Base-by-base conservation (phyloP, 257 asterid genomes). In the Solanum habrochaites region DNA sequence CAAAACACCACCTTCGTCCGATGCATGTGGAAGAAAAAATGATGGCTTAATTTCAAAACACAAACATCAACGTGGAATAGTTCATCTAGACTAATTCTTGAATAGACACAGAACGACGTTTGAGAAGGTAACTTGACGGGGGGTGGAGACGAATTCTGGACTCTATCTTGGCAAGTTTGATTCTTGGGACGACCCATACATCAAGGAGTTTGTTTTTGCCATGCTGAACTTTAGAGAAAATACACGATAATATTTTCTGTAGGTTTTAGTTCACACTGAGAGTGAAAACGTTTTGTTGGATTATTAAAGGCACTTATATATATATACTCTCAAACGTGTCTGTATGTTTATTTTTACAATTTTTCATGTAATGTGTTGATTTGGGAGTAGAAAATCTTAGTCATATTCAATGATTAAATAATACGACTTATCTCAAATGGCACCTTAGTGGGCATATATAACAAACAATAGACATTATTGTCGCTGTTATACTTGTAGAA, bases 71-170 rank as follows among this genome's bases (percentile, higher is more conserved):
- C 0, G 93, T 96, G 91, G 96, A 93, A n/a, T 3, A 94, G 91
- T 82, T 96, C 98, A 70, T n/a, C 96, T 93, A 0, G 98, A n/a
- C 98, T 47, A n/a, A n/a, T 96, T 96, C 37, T 96, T 94, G 92
- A 92, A 94, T 1, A 94, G 91, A 7, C 98, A n/a, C 98, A 0
- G 93, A 89, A 7, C 96, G 91, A 2, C 98, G 94, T 42, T 94
- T 96, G 98, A 94, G 73, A 96, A 94, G 2, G 98, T 94, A 2
- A 96, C 98, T 39, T 92, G 96, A n/a, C n/a, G n/a, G n/a, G 0
- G 94, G 89, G 87, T 94, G 98, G n/a, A n/a, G n/a, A n/a, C n/a
- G n/a, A n/a, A 39, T 90, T 94, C 66, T 93, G 92, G 2, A 91
- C 92, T 94, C 92, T 6, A 96, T 96, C 88, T 94, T 96, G n/a